phyloP scores from a whole-genome alignment of 1,284 basidiomycete species.

The Inonotus obliquus region DNA sequence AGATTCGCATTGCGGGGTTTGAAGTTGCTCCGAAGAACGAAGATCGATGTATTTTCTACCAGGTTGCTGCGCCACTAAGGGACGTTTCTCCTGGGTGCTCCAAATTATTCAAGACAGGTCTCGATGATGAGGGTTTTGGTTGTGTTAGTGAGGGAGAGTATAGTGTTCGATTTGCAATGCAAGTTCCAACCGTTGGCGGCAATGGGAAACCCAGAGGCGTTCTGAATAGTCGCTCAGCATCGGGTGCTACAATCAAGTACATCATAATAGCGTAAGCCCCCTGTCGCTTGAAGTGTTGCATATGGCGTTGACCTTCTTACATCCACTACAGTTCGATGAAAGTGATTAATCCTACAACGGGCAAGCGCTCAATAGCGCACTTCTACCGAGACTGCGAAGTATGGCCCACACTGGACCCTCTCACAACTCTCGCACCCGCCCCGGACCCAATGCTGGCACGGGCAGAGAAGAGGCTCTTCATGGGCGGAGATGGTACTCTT shows the following conservation, averaged over 20 bases:
- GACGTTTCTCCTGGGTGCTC: conserved; percentile 43
- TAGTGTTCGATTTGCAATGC: conserved; percentile 74
- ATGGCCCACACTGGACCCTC: conserved; percentile 76
- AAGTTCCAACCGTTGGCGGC: conserved; percentile 60
- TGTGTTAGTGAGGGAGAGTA: conserved; percentile 67
- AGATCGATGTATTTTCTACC: conserved; percentile 82
- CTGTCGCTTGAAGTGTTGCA: conserved; percentile 1
- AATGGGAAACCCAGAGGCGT: conserved; percentile 67
- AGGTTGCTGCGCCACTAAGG: conserved; percentile 63
- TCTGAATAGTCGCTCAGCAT: conserved; percentile 41
- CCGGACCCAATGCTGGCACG: conserved; percentile 59
- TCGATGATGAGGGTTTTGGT: conserved; percentile 72
- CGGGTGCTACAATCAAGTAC: conserved; percentile 70
- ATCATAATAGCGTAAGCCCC: conserved; percentile 68
- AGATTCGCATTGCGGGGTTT: conserved; percentile 84
- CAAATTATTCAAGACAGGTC: conserved; percentile 45
- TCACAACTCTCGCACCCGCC: conserved; percentile 58
- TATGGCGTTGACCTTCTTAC: not conserved
- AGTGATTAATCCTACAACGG: conserved; percentile 64
- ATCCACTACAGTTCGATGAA: conserved; percentile 58
- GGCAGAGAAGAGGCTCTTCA: conserved; percentile 54
- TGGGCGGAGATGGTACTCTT: conserved; percentile 59
- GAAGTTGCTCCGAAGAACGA: conserved; percentile 66
- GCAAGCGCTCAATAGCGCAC: conserved; percentile 78
- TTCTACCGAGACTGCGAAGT: conserved; percentile 86